These are phyloP conservation scores for Zymoseptoria pseudotritici DNA, from an alignment of 2,329 filamentous ascomycete species.

Conservation along the genomic window DNA sequence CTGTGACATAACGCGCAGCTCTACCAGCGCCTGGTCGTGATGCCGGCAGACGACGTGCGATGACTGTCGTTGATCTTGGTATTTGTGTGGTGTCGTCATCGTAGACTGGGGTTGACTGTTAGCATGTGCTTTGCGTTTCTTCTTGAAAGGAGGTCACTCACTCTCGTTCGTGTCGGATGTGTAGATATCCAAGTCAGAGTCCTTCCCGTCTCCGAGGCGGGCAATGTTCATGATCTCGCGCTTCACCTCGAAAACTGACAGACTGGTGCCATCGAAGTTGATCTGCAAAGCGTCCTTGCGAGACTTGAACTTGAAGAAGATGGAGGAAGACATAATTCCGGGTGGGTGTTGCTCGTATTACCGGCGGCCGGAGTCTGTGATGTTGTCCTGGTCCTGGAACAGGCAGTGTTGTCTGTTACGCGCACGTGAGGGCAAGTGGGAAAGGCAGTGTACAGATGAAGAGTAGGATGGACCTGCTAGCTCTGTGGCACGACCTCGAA, in stretches of 20 bases:
- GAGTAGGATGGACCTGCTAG: conserved; percentile 17
- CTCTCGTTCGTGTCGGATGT: conserved; percentile 87
- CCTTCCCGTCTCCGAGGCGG: conserved; percentile 86
- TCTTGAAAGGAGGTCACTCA: conserved; percentile 39
- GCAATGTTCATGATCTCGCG: conserved; percentile 95
- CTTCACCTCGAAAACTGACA: conserved; percentile 97
- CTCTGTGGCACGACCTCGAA: conserved; percentile 22
- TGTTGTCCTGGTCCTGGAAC: conserved; percentile 5
- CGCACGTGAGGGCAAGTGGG: conserved; percentile 10
- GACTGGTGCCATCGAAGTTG: conserved; percentile 93
- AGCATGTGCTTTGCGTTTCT: conserved; percentile 12
- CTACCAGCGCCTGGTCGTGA: conserved; percentile 78
- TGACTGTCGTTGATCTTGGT: conserved; percentile 85
- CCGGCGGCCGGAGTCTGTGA: not conserved
- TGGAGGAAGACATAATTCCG: conserved; percentile 79
- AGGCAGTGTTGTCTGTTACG: conserved; percentile 8
- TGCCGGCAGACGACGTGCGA: conserved; percentile 79
- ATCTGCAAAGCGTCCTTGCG: conserved; percentile 92
- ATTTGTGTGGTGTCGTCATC: conserved; percentile 98
- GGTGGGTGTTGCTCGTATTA: not conserved
- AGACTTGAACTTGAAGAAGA: conserved; percentile 99
- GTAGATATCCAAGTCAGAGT: conserved; percentile 93
- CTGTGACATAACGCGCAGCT: conserved; percentile 90
- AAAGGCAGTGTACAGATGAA: conserved; percentile 22
- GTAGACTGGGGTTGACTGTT: conserved; percentile 57